Evolutionary conservation across 208 protist genomes (phyloP), one percentile per base, ranked within the genome.

Genomic region (Trypanosoma boissoni): DNA sequence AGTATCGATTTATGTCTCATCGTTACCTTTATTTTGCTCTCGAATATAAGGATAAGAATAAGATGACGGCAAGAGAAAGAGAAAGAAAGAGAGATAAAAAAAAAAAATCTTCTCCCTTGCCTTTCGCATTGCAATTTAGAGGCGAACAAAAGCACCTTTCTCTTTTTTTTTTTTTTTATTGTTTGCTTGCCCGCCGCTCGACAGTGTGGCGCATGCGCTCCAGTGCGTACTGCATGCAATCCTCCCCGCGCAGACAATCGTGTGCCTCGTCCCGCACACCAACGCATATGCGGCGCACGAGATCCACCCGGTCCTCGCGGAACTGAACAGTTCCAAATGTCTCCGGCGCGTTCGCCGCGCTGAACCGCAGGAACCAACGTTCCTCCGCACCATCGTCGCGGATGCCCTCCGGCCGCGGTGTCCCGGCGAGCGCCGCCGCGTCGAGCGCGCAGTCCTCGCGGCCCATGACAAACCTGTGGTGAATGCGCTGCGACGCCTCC

Each of bases 321-420:
- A 94, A 58, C 63, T 74, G 68, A 14, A 90, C 79, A 0, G 78
- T 83, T 39, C 88, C 88, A 68, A 92, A 92, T 9, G 85, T 90
- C 32, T 73, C 55, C 14, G 88, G 88, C 0, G 80, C 83, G 50
- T 92, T 79, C 5, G 65, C 74, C 58, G 76, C 86, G 72, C 83
- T 91, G 68, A 95, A 92, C 16, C 61, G 74, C 16, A 92, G 74
- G 36, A 36, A 44, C 78, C 84, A 88, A 20, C 59, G 67, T 49
- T 86, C 83, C 12, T 52, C 45, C 31, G 54, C 39, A 14, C 39
- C 51, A 37, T 52, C 37, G 29, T 64, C 51, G 10, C 10, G 34
- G 2, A 49, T 23, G 18, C 44, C 49, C 7, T 48, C 16, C 3
- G 78, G 67, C 4, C 68, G 54, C 16, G 72, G 67, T 21, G 76